phyloP scores from a whole-genome alignment of 495 filamentous ascomycete species.

The Annulohypoxylon moriforme region DNA sequence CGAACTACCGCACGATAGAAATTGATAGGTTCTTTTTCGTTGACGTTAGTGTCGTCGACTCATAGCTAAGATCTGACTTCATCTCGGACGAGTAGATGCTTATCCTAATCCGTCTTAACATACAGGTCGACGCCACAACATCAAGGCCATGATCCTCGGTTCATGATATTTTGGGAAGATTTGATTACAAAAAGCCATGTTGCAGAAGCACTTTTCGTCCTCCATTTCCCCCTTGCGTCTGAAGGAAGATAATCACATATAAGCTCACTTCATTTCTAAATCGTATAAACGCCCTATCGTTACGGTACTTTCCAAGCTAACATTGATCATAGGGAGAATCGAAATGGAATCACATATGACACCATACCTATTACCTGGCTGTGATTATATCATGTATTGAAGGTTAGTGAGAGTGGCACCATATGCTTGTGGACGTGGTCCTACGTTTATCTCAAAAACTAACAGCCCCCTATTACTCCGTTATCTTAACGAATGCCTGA shows the following conservation, averaged over 20 bases:
- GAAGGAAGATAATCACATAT: neutral
- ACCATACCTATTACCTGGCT: neutral
- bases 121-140: neutral
- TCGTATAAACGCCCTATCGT: neutral
- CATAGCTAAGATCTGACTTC: neutral
- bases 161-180: neutral
- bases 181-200: neutral
- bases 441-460: neutral
- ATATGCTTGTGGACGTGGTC: neutral
- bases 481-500: no score
- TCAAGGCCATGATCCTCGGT: neutral
- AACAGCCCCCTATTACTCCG: no score
- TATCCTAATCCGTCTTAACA: neutral
- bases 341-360: neutral
- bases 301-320: neutral
- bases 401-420: neutral
- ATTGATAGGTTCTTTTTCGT: neutral
- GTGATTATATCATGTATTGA: neutral
- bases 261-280: neutral
- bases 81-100: neutral
- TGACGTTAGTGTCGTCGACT: neutral
- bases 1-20: neutral
- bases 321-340: neutral
- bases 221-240: constrained; percentile 4
- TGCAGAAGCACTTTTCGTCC: neutral